Base-by-base conservation (phyloP, 306 rosid species). In the Morella rubra region DNA sequence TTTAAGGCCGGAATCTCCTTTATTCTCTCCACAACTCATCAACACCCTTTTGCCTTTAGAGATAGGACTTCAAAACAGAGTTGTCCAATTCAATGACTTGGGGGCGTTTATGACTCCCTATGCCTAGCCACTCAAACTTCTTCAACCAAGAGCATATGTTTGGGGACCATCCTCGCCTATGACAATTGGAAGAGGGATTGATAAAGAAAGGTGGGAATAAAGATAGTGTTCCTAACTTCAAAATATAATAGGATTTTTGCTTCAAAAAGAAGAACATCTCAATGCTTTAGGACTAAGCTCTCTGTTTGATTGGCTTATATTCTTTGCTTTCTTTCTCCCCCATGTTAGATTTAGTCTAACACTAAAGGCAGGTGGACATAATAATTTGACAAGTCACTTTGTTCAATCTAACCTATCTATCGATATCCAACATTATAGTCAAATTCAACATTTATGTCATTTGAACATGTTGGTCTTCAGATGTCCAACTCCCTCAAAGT, bases 201-300 rank as follows among this genome's bases (percentile, higher is more conserved):
- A 76, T 66, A 65, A 46, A 40, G 53, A 45, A 53, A 32, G 20
- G 70, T 52, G 19, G 22, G 16, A 59, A 49, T 41, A 74, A 60
- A 70, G 20, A 47, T 74, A 24, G 42, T 72, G 69, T 64, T 67
- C 16, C 19, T 71, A 14, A 40, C 40, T 49, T 42, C 53, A 27
- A 27, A 27, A 73, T 59, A 69, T 19, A 79, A 60, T 62, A 76
- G 47, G 50, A 72, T 53, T 53, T 58, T 75, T 67, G 76, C 79
- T 74, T 71, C 85, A 22, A 64, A 85, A 85, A 74, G 80, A 81
- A 75, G 65, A 73, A 78, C 81, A 81, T 45, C 52, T 11, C 18
- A 20, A 20, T 53, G 81, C 69, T 72, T 75, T 72, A 22, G 49
- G 11, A 20, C 71, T 56, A 27, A 79, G 65, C 72, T 76, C 75